phyloP scores from a whole-genome alignment of 2,329 filamentous ascomycete genomes.

The Beauveria australis region DNA sequence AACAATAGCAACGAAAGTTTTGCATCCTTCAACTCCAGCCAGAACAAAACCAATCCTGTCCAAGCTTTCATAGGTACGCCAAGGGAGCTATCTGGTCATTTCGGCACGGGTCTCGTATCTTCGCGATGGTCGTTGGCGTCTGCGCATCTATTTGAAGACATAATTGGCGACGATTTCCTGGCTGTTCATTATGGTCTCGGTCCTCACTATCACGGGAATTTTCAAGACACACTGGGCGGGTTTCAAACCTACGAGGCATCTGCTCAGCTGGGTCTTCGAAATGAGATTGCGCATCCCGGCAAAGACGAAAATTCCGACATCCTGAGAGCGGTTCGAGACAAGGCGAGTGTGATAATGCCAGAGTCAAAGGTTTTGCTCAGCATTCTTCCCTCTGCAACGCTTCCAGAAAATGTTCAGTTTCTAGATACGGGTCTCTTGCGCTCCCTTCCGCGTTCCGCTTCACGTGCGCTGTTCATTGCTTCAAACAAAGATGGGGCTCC shows the following conservation, averaged over 20 bases:
- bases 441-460: slow-evolving; percentile 64
- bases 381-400: slow-evolving; percentile 69
- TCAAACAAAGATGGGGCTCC: slow-evolving; percentile 51
- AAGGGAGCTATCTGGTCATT: slow-evolving; percentile 68
- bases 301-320: slow-evolving; percentile 91
- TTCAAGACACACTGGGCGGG: slow-evolving; percentile 89
- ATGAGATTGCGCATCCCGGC: slow-evolving; percentile 81
- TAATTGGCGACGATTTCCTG: slow-evolving; percentile 82
- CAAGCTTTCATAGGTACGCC: slow-evolving; percentile 93
- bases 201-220: slow-evolving; percentile 87
- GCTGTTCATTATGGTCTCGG: slow-evolving; percentile 87
- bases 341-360: slow-evolving; percentile 72
- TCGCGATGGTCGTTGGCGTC: slow-evolving; percentile 87
- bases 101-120: slow-evolving; percentile 63
- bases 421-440: slow-evolving; percentile 70
- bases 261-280: slow-evolving; percentile 79
- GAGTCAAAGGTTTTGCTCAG: slow-evolving; percentile 78
- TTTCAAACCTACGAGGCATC: slow-evolving; percentile 96
- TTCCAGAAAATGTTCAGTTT: slow-evolving; percentile 73
- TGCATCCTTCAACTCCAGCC: slow-evolving; percentile 55
- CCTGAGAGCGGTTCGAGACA: slow-evolving; percentile 75
- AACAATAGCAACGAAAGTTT: slow-evolving; percentile 59
- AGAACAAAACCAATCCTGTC: slow-evolving; percentile 56
- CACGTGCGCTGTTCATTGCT: slow-evolving; percentile 45
- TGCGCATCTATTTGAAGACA: slow-evolving; percentile 80